Evolutionary conservation across 768 basidiomycete genomes (phyloP), one percentile per base, ranked within the genome.

Genomic region (Boletales sp.): DNA sequence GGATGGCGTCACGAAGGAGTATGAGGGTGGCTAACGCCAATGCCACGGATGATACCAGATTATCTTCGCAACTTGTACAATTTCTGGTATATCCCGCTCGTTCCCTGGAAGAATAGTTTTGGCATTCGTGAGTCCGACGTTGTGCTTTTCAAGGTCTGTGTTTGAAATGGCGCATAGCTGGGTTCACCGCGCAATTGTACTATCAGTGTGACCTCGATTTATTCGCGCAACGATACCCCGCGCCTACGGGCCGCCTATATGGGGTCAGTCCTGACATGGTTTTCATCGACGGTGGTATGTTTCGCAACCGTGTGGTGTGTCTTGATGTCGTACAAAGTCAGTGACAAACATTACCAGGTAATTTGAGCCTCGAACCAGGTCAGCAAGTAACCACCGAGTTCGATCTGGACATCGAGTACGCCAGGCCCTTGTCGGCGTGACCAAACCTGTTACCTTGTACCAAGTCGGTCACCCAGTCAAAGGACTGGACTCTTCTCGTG

Each of bases 401-500:
- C 27, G 75, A 84, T 58, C 76, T 90, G 4, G 87, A 90, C 60
- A 78, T 88, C 18, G 78, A 88, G 65, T 88, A 86, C 46, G 79
- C 72, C 11, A 80, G 57, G 74, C 76, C 10, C 67, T 80, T 44
- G 65, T 69, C 6, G 69, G 67, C 0, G n/a, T 51, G 12, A 65
- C 58, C 32, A 74, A 72, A 55, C 56, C 60, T 0, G 40, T 76
- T 21, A 69, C 65, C 14, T 48, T 76, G 36, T 68, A 71, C 18
- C 73, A 76, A 55, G 64, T 72, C 11, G 76, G 76, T 30, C 73
- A 76, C 55, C 30, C 61, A 14, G 47, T 65, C 15, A 47, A 65
- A 62, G 68, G 72, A 70, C 17, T 14, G 58, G 39, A 30, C 7
- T 17, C 10, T 7, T 14, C 19, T 48, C 0, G 1, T 10, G 8